Evolutionary conservation across 208 protist genomes (phyloP).

Genomic region (Strigomonas galati): DNA sequence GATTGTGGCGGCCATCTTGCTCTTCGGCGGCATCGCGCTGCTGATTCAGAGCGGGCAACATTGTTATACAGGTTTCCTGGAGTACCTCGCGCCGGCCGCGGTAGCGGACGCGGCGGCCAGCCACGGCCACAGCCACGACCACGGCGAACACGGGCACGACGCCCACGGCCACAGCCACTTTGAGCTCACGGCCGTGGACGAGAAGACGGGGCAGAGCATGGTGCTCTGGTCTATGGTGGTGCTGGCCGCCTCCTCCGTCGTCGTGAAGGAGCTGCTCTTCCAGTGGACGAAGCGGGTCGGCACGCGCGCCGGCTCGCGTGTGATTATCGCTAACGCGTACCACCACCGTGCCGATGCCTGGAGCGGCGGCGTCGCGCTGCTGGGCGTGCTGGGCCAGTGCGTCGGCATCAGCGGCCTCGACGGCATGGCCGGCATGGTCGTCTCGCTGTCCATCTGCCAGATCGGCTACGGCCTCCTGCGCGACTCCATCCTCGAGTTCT

Average conservation of each 20-base stretch:
- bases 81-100: neutral
- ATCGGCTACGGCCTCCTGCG: slow-evolving; percentile 71
- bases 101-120: neutral
- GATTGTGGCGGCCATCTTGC: slow-evolving; percentile 68
- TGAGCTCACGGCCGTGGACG: slow-evolving; percentile 51
- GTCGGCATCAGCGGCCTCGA: slow-evolving; percentile 74
- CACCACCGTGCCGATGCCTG: slow-evolving; percentile 89
- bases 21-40: slow-evolving; percentile 74
- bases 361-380: slow-evolving; percentile 75
- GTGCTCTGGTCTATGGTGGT: slow-evolving; percentile 84
- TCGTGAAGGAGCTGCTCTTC: slow-evolving; percentile 80
- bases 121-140: slow-evolving; percentile 21
- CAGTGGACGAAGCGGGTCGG: slow-evolving; percentile 78
- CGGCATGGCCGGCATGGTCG: slow-evolving; percentile 68
- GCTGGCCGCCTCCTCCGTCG: slow-evolving; percentile 57
- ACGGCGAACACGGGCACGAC: slow-evolving; percentile 16
- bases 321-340: slow-evolving; percentile 86
- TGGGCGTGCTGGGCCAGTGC: slow-evolving; percentile 71
- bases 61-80: slow-evolving; percentile 18
- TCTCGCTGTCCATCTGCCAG: slow-evolving; percentile 75
- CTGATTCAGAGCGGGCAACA: slow-evolving; percentile 59
- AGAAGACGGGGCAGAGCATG: slow-evolving; percentile 39
- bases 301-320: slow-evolving; percentile 63
- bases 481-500: slow-evolving; percentile 75
- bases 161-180: slow-evolving; percentile 80